Percentiles rank a stretch among this genome's conserved stretches.
Evolutionary conservation across 805 yeast genomes (phyloP).

Genomic region (Schwanniomyces pseudopolymorphus): DNA sequence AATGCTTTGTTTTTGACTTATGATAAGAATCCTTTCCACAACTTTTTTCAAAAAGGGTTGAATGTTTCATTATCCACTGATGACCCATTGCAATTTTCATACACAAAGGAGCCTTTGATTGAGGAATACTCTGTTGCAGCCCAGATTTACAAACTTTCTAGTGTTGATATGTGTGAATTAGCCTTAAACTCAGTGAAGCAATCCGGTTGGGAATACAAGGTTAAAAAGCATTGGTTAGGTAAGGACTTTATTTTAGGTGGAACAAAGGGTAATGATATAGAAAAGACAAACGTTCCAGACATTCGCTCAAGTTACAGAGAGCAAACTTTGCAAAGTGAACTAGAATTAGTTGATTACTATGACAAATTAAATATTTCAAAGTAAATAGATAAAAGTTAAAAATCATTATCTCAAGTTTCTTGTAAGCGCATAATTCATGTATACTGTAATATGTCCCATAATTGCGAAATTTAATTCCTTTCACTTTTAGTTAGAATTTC

Average conservation of each 20-base stretch:
- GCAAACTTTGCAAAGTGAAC: slow-evolving; percentile 74
- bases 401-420: background rate
- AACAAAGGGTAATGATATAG: slow-evolving; percentile 81
- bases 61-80: slow-evolving; percentile 95
- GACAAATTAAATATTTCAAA: slow-evolving; percentile 22
- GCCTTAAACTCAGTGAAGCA: slow-evolving; percentile 91
- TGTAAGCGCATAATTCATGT: slow-evolving; percentile 9
- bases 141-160: slow-evolving; percentile 89
- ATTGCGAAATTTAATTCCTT: slow-evolving; percentile 6
- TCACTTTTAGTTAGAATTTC: background rate
- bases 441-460: slow-evolving; percentile 9
- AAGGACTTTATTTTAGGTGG: slow-evolving; percentile 57
- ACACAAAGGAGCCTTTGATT: slow-evolving; percentile 94
- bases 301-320: slow-evolving; percentile 80
- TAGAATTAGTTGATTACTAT: slow-evolving; percentile 64
- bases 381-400: background rate
- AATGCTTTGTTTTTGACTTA: slow-evolving; percentile 94
- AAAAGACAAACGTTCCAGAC: slow-evolving; percentile 92
- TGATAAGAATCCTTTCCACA: slow-evolving; percentile 94
- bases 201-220: slow-evolving; percentile 86
- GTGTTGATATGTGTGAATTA: slow-evolving; percentile 96
- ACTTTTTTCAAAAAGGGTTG: slow-evolving; percentile 88
- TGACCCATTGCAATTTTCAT: slow-evolving; percentile 96
- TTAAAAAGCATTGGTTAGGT: slow-evolving; percentile 94
- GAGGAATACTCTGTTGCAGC: slow-evolving; percentile 99